Evolutionary conservation across 2,329 filamentous ascomycete genomes (phyloP).

Genomic region (Arthroderma sp.): DNA sequence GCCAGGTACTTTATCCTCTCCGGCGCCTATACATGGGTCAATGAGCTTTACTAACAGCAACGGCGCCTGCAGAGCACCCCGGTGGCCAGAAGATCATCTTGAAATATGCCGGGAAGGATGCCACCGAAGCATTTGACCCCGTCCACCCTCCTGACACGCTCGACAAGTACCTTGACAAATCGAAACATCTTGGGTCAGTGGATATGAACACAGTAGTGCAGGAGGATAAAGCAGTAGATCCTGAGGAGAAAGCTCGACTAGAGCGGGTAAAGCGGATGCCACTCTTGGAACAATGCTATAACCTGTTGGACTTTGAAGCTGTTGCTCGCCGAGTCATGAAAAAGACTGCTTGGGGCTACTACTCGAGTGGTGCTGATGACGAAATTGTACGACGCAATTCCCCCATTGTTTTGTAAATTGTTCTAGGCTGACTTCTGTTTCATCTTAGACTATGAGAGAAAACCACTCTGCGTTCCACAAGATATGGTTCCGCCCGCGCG

Average conservation of each 20-base stretch:
- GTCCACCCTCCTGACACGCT: slow-evolving; percentile 83
- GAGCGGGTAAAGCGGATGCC: slow-evolving; percentile 66
- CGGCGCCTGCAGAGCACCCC: slow-evolving; percentile 53
- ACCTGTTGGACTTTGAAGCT: slow-evolving; percentile 88
- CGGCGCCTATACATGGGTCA: neutral
- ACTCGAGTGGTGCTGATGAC: slow-evolving; percentile 83
- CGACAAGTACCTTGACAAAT: slow-evolving; percentile 63
- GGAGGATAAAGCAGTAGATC: slow-evolving; percentile 53
- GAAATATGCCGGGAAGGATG: slow-evolving; percentile 92
- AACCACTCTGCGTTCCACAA: slow-evolving; percentile 95
- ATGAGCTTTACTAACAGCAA: neutral
- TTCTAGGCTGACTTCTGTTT: neutral
- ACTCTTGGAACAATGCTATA: slow-evolving; percentile 74
- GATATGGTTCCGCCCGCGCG: slow-evolving; percentile 85
- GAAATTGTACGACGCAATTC: slow-evolving; percentile 51
- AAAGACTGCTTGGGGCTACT: slow-evolving; percentile 94
- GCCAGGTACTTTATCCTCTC: slow-evolving; percentile 41
- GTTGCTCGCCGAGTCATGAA: slow-evolving; percentile 88
- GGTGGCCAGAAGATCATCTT: slow-evolving; percentile 87
- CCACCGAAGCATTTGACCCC: slow-evolving; percentile 80
- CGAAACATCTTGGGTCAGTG: slow-evolving; percentile 79
- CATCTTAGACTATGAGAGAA: slow-evolving; percentile 67
- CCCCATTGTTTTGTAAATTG: neutral
- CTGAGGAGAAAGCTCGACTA: slow-evolving; percentile 60
- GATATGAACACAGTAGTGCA: slow-evolving; percentile 68